phyloP scores from a whole-genome alignment of 345 rosid genomes.

The Gossypium longicalyx region DNA sequence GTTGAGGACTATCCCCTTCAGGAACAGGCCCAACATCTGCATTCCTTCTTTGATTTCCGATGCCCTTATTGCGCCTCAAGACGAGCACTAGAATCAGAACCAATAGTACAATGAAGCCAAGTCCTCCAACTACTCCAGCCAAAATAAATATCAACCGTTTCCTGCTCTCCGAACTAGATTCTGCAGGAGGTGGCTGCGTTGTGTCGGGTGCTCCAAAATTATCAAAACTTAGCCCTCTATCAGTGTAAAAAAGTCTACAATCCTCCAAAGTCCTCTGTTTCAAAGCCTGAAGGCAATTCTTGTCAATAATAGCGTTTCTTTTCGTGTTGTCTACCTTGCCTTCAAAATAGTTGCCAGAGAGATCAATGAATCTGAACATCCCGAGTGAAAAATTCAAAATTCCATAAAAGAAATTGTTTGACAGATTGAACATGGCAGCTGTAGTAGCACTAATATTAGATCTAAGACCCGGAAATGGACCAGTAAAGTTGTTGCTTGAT shows the following conservation, averaged over 20 bases:
- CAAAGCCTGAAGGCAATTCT: slow-evolving; percentile 51
- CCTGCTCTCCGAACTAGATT: slow-evolving; percentile 26
- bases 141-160: slow-evolving; percentile 37
- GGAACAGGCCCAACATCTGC: slow-evolving; percentile 59
- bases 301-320: slow-evolving; percentile 32
- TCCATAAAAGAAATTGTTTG: slow-evolving; percentile 59
- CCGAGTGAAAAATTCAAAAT: slow-evolving; percentile 35
- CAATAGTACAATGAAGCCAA: slow-evolving; percentile 40
- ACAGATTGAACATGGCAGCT: too few species aligned
- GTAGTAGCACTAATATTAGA: too few species aligned
- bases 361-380: slow-evolving; percentile 46
- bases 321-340: slow-evolving; percentile 37
- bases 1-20: slow-evolving; percentile 41
- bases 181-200: slow-evolving; percentile 20
- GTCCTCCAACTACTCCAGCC: slow-evolving; percentile 48
- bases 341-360: slow-evolving; percentile 71
- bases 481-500: slow-evolving; percentile 56
- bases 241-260: slow-evolving; percentile 46
- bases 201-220: slow-evolving; percentile 39
- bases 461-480: slow-evolving; percentile 31
- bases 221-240: slow-evolving; percentile 44
- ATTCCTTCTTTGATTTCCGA: slow-evolving; percentile 36
- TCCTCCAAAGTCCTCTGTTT: slow-evolving; percentile 49
- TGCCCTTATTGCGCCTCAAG: slow-evolving; percentile 27
- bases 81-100: slow-evolving; percentile 34